Base-by-base conservation (phyloP, 306 rosid species). In the Mimosa pudica region DNA sequence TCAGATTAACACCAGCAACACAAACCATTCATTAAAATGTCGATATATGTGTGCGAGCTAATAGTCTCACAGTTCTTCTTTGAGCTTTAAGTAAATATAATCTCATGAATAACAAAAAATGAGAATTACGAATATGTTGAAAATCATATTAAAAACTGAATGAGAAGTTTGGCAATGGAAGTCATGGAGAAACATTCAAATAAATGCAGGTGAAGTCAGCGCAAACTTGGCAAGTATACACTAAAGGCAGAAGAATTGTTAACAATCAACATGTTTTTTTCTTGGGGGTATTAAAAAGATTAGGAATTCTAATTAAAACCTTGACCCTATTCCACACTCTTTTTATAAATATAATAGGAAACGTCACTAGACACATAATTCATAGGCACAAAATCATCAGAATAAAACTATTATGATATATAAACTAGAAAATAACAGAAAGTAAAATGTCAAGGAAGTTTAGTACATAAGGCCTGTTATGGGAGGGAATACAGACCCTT, bases 401-500 rank as follows among this genome's bases (percentile, higher is more conserved):
- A 61, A 0, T 24, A 38, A 61, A 32, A 61, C 32, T 24, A 61
- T 7, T 61, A 32, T 65, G 14, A 41, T 41, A 14, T 65, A 7
- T 67, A 67, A 67, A 67, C 32, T 3, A 24, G 9, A 42, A 38
- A 41, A 24, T 24, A 24, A 24, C 30, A 24, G 30, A 24, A 24
- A 24, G 30, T 24, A 24, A 24, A 24, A 24, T 24, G 30, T 24
- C 30, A 24, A 24, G 30, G 30, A 67, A 2, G 36, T 71, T 16
- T 11, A 18, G 68, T 24, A 24, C 30, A 17, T 51, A 77, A 20
- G 54, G 60, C 35, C 49, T 10, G 18, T 30, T 36, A 78, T 67
- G 62, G 12, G 24, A 65, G 46, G 46, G 12, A 76, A 47, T 55
- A 84, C n/a, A 80, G 58, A 61, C 32, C 64, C 65, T 51, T 33